Base-by-base conservation (phyloP, 2,329 filamentous ascomycete species). In the Arthrobotrys sinensis region DNA sequence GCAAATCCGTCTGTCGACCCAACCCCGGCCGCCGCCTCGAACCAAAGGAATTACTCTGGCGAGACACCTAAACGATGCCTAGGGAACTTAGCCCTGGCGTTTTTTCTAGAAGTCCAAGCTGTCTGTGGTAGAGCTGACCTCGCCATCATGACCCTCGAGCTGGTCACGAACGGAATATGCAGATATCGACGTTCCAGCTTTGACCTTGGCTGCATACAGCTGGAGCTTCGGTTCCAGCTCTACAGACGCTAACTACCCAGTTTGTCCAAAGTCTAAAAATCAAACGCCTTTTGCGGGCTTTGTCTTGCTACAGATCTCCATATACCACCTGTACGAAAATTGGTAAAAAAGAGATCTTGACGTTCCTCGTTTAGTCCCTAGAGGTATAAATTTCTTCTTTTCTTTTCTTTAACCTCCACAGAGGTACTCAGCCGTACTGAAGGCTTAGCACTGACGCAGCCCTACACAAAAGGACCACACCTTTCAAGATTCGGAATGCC, bases 401-500 rank as follows among this genome's bases (percentile, higher is more conserved):
- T 57, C 34, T 40, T 57, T 57, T 40, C 34, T 57, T 57, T 40
- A 16, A 16, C 36, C 36, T 60, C 21, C 19, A 60, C 55, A 60
- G 4, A 46, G 36, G 52, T 60, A 60, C 70, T 75, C 70, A 75
- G 70, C 70, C 70, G 63, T 75, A 46, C 48, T 6, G 50, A 66
- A 50, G 73, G 73, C 73, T 77, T 65, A 77, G 73, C 73, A 69
- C 73, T 77, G 67, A 71, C 73, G 73, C 73, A 77, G 65, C 57
- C 65, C 57, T 65, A 70, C 57, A 57, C 48, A 73, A 46, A 60
- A 50, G 28, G 24, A 36, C 48, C 28, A 65, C 45, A 70, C 64
- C 55, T 69, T 55, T 57, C 38, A 28, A 50, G n/a, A 40, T 55
- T 24, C 19, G 45, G 21, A 45, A 55, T 55, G 32, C 16, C 40